Percentiles rank a stretch among this genome's conserved stretches.
Evolutionary conservation across 768 basidiomycete species (phyloP).

Genomic region (Melanogaster broomeanus): DNA sequence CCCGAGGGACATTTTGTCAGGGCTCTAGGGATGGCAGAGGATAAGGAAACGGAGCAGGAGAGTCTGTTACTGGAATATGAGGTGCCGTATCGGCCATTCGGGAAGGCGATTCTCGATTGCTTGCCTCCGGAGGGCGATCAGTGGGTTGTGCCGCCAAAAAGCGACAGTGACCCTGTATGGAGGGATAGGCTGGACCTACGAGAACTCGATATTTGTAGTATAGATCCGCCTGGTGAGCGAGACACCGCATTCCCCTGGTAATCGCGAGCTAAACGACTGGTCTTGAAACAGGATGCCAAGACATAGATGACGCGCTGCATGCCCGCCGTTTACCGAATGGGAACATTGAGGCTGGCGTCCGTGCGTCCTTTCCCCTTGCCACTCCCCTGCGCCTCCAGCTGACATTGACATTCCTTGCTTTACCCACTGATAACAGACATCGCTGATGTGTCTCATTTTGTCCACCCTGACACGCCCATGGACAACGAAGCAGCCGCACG

Average conservation of each 20-base stretch:
- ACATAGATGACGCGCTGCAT: conserved; percentile 98
- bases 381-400: too few relatives aligned
- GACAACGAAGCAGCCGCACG: conserved; percentile 94
- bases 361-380: conserved; percentile 54
- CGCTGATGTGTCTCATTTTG: conserved; percentile 97
- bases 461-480: conserved; percentile 91
- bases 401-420: neutral
- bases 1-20: conserved; percentile 98
- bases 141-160: conserved; percentile 91
- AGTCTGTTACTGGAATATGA: conserved; percentile 92
- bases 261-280: neutral
- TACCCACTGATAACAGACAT: conserved; percentile 62
- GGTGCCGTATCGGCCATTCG: conserved; percentile 94
- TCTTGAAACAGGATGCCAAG: conserved; percentile 74
- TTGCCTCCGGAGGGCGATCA: conserved; percentile 85
- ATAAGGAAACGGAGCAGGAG: conserved; percentile 96
- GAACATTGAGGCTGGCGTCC: conserved; percentile 96
- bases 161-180: conserved; percentile 58
- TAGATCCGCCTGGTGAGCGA: conserved; percentile 85
- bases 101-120: conserved; percentile 92
- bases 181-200: conserved; percentile 85
- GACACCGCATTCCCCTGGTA: conserved; percentile 6
- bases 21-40: conserved; percentile 85
- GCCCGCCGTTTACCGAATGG: conserved; percentile 86
- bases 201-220: conserved; percentile 87